These are phyloP conservation scores for Phyllosticta citriasiana DNA, from an alignment of 2,329 filamentous ascomycete species.

Conservation along the genomic window DNA sequence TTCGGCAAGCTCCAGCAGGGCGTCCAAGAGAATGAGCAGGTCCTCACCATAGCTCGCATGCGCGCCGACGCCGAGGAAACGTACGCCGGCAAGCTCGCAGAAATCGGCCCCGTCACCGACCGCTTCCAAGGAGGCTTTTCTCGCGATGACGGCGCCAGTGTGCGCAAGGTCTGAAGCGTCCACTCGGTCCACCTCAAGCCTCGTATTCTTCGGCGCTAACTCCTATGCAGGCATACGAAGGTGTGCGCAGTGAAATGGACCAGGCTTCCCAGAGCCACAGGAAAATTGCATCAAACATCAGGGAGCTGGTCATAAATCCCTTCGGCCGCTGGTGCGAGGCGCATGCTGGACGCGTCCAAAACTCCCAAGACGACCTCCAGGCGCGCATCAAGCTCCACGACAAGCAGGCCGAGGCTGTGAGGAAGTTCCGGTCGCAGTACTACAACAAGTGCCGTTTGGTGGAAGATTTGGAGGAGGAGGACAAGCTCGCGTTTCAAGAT, in stretches of 20 bases:
- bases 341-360: constrained; percentile 81
- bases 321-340: constrained; percentile 95
- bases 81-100: constrained; percentile 70
- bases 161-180: constrained; percentile 65
- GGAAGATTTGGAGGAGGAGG: constrained; percentile 95
- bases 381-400: constrained; percentile 84
- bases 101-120: constrained; percentile 75
- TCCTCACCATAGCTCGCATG: constrained; percentile 83
- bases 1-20: constrained; percentile 97
- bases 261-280: constrained; percentile 82
- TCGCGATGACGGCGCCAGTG: constrained; percentile 89
- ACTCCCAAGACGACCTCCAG: constrained; percentile 91
- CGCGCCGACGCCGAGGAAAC: constrained; percentile 90
- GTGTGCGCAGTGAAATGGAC: constrained; percentile 84
- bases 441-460: constrained; percentile 98
- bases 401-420: constrained; percentile 78
- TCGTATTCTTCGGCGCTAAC: constrained; percentile 15
- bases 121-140: constrained; percentile 74
- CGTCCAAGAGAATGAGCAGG: constrained; percentile 86
- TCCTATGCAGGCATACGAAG: constrained; percentile 72
- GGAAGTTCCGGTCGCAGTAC: constrained; percentile 90
- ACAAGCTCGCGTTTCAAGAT: constrained; percentile 93
- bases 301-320: constrained; percentile 87
- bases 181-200: not conserved
- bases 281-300: constrained; percentile 93